These are phyloP conservation scores for Xylaria sp. DNA, from an alignment of 2,329 filamentous ascomycete species.

Conservation along the genomic window DNA sequence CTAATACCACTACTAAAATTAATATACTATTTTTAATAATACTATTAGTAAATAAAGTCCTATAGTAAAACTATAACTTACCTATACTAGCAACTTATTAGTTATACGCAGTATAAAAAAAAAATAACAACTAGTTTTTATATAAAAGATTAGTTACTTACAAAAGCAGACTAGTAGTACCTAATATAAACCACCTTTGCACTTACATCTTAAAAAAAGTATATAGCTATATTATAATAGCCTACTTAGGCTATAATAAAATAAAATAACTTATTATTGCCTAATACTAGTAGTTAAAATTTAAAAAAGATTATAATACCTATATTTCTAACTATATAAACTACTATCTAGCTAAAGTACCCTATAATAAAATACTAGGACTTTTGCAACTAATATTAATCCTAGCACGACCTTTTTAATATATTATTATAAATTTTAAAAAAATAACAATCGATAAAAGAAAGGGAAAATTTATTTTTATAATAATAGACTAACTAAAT, in stretches of 20 bases:
- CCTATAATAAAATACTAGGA: background rate
- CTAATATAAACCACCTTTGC: background rate
- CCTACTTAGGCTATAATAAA: background rate
- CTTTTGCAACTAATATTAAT: background rate
- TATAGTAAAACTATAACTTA: too few relatives aligned
- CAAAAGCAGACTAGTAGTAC: background rate
- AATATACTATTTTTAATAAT: too few relatives aligned
- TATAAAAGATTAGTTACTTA: too few relatives aligned
- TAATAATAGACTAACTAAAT: background rate
- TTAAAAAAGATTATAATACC: background rate
- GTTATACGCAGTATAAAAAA: too few relatives aligned
- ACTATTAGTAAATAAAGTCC: too few relatives aligned
- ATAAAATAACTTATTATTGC: background rate
- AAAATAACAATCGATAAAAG: background rate
- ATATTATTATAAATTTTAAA: background rate
- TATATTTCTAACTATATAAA: background rate
- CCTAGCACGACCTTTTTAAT: too few relatives aligned
- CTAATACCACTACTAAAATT: too few relatives aligned
- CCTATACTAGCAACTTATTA: too few relatives aligned
- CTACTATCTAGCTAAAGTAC: background rate
- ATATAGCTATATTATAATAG: background rate
- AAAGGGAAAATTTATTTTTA: background rate
- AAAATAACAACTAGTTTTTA: too few relatives aligned
- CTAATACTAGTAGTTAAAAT: background rate
- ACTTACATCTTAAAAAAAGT: background rate